Percentiles rank a stretch among this genome's conserved stretches.
phyloP scores from a whole-genome alignment of 73 alveolate genomes.

The Diophrys sp. region DNA sequence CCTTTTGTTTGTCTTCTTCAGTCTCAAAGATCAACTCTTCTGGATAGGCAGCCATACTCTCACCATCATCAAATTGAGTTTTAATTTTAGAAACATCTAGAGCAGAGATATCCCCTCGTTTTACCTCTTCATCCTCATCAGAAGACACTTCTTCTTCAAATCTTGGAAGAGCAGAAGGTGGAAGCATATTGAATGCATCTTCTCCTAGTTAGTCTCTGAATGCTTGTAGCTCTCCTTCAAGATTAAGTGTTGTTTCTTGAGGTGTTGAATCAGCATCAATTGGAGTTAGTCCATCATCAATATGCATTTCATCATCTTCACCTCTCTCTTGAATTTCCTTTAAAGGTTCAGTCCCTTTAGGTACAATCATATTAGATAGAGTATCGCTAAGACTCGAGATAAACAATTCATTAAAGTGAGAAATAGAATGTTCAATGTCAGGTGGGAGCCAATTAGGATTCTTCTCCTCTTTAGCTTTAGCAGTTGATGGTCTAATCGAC shows the following conservation, averaged over 20 bases:
- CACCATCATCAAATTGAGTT: constrained; percentile 13
- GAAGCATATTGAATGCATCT: background rate
- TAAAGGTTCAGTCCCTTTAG: background rate
- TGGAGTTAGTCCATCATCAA: constrained; percentile 32
- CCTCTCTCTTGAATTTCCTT: constrained; percentile 3
- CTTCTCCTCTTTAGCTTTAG: background rate
- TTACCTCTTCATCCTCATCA: constrained; percentile 24
- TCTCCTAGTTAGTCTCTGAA: background rate
- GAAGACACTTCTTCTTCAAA: constrained; percentile 1
- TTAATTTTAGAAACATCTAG: constrained; percentile 6
- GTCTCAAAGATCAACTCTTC: constrained; percentile 1
- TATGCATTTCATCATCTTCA: background rate
- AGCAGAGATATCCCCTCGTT: constrained; percentile 1
- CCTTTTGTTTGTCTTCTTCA: constrained; percentile 40
- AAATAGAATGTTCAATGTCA: constrained; percentile 30
- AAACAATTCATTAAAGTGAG: constrained; percentile 37
- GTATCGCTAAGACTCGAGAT: constrained; percentile 15
- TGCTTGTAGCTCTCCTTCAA: background rate
- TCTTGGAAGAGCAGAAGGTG: background rate
- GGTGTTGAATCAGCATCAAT: constrained; percentile 36
- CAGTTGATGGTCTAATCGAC: constrained; percentile 41
- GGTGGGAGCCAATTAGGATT: constrained; percentile 24
- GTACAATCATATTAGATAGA: constrained; percentile 21
- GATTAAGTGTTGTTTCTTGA: constrained; percentile 16
- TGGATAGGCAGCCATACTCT: background rate